Percentiles rank a stretch among this genome's conserved stretches.
Conservation (phyloP, 768 basidiomycete genomes). For the Artomyces pyxidatus region DNA sequence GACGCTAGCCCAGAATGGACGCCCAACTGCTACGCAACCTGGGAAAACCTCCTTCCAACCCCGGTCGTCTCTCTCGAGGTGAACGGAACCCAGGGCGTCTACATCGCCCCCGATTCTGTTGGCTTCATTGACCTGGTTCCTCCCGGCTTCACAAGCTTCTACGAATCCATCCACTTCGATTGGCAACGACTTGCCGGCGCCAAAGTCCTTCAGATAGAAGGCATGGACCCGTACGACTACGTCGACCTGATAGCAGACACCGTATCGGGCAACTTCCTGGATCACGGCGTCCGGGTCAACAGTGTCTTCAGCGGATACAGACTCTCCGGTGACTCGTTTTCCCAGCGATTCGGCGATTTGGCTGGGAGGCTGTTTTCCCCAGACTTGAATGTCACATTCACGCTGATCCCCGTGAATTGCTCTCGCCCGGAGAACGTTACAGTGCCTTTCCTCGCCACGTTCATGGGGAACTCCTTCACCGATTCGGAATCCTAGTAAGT, state of each 20-base stretch:
- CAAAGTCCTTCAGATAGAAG: slow-evolving; percentile 45
- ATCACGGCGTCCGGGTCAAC: slow-evolving; percentile 57
- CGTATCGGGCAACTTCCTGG: slow-evolving; percentile 53
- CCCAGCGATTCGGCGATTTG: slow-evolving; percentile 48
- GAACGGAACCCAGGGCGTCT: slow-evolving; percentile 24
- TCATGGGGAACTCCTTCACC: slow-evolving; percentile 39
- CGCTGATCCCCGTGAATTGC: slow-evolving; percentile 37
- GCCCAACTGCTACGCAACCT: slow-evolving; percentile 45
- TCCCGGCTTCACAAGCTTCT: slow-evolving; percentile 4
- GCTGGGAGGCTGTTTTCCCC: slow-evolving; percentile 43
- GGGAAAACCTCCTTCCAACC: slow-evolving; percentile 26
- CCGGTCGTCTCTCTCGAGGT: slow-evolving; percentile 13
- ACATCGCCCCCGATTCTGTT: slow-evolving; percentile 10
- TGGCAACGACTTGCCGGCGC: slow-evolving; percentile 57
- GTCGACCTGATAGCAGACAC: slow-evolving; percentile 49
- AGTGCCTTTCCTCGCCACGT: slow-evolving; percentile 46
- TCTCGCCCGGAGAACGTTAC: slow-evolving; percentile 39
- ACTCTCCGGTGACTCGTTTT: slow-evolving; percentile 30
- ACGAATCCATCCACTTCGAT: slow-evolving; percentile 11
- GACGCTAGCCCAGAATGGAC: slow-evolving; percentile 36
- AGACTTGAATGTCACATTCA: slow-evolving; percentile 39
- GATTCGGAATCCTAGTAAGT: slow-evolving; percentile 45
- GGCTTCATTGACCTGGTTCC: slow-evolving; percentile 7
- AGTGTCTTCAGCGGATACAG: slow-evolving; percentile 52
- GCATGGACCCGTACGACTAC: slow-evolving; percentile 42